Evolutionary conservation across 352 stramenopile genomes (phyloP), one percentile per base, ranked within the genome.

Genomic region (Pythium monospermum): DNA sequence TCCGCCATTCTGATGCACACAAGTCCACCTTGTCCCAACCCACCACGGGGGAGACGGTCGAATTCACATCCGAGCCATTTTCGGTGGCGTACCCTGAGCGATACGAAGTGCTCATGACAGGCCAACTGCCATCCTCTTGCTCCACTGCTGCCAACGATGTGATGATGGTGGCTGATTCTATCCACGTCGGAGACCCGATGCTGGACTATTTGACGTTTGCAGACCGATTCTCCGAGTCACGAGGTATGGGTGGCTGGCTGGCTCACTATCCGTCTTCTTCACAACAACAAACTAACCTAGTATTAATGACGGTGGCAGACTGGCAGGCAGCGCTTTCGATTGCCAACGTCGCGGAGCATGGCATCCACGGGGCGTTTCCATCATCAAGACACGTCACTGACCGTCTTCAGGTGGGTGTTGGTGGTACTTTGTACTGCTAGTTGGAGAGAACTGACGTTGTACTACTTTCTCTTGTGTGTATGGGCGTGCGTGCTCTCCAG

Each of bases 151-250:
- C 53, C 26, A 32, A 53, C 1, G 15, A 44, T 12, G 4, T n/a
- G 6, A 22, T 11, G n/a, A 25, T 59, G 33, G 33, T 39, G 8
- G 32, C 27, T 1, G 54, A 66, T 3, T 65, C 76, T 0, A 38
- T 78, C 10, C 31, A 38, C 8, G 47, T 88, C 50, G 41, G 38
- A 27, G 76, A 88, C 26, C 68, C 74, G 19, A 63, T 85, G 56
- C 68, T 85, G 12, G 67, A 85, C 36, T 58, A 72, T 18, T 62
- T 88, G 19, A 85, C 76, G 2, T 61, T 73, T 6, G 55, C 68
- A 16, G 61, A 81, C n/a, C 72, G 76, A 8, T 85, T 87, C 36
- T 76, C 72, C 12, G 73, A 87, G 35, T 64, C 52, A 3, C 23
- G 28, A 42, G 64, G 74, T 83, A 50, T 8, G 26, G 13, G 35